Evolutionary conservation across 2,329 filamentous ascomycete species (phyloP).

Genomic region (Fonsecaea erecta): DNA sequence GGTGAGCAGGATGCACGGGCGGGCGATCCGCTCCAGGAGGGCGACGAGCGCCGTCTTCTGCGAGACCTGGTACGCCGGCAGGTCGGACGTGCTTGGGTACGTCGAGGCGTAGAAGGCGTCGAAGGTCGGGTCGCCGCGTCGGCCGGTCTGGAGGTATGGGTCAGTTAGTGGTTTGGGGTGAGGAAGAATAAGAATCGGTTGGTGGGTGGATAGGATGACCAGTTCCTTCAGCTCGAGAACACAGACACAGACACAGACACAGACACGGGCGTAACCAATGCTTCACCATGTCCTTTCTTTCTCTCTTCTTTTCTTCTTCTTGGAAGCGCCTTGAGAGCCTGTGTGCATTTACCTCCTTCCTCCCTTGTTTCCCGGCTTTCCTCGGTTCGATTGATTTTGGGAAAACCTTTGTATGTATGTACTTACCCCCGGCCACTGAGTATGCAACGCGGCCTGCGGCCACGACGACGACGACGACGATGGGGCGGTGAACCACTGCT

Average conservation of each 20-base stretch:
- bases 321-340: background rate
- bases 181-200: too few species aligned
- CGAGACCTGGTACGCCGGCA: background rate
- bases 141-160: background rate
- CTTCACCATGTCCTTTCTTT: background rate
- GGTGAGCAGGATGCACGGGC: constrained; percentile 52
- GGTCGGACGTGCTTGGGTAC: background rate
- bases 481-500: background rate
- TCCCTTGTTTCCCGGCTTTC: too few species aligned
- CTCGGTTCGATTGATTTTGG: too few species aligned
- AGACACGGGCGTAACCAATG: too few species aligned
- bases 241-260: too few species aligned
- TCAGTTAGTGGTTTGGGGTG: background rate
- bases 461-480: background rate
- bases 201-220: too few species aligned
- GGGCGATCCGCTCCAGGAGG: constrained; percentile 52
- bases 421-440: constrained; percentile 1
- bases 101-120: background rate
- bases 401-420: too few species aligned
- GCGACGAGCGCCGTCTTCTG: constrained; percentile 27
- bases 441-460: background rate
- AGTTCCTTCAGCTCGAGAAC: too few species aligned
- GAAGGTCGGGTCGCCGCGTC: background rate
- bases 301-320: background rate
- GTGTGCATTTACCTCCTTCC: too few species aligned